A percentile compares a stretch with the other conserved stretches of the same genome.
phyloP scores from a whole-genome alignment of 1,284 basidiomycete genomes.

The Malassezia restricta region DNA sequence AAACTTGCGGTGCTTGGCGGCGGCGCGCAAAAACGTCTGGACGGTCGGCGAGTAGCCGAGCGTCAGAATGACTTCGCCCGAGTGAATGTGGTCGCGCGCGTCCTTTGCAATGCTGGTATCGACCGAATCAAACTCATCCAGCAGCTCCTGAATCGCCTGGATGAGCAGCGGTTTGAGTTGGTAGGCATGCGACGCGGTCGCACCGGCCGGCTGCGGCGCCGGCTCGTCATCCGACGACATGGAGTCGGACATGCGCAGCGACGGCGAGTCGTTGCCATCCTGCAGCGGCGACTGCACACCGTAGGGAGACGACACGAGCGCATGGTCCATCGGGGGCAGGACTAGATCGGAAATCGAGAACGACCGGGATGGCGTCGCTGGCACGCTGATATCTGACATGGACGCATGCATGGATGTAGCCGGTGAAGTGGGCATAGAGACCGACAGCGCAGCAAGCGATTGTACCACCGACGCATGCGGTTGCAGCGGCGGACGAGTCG shows the following conservation, averaged over 20 bases:
- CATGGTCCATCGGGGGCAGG: neutral
- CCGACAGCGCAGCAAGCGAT: slow-evolving; percentile 20
- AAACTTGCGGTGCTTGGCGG: slow-evolving; percentile 78
- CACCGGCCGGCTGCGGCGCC: neutral
- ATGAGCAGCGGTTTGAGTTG: slow-evolving; percentile 47
- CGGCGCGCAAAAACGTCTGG: slow-evolving; percentile 81
- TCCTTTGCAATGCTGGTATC: slow-evolving; percentile 89
- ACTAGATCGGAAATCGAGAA: slow-evolving; percentile 43
- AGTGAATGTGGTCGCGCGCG: slow-evolving; percentile 89
- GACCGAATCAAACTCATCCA: slow-evolving; percentile 89
- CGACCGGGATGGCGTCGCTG: slow-evolving; percentile 6
- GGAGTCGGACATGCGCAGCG: neutral
- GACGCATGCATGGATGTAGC: slow-evolving; percentile 12
- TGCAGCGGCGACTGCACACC: neutral
- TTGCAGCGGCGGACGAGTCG: neutral
- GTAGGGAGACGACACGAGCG: neutral
- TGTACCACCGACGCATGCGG: slow-evolving; percentile 18
- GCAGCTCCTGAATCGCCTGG: slow-evolving; percentile 56
- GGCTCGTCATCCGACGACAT: slow-evolving; percentile 8
- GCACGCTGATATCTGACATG: neutral
- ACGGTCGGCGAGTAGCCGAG: slow-evolving; percentile 83
- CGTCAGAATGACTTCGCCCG: slow-evolving; percentile 90
- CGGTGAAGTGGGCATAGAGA: slow-evolving; percentile 15
- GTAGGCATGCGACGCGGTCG: slow-evolving; percentile 20
- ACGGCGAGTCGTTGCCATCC: neutral